Percentiles rank a stretch among this genome's conserved stretches.
Evolutionary conservation across 192 early-diverging fungal genomes (phyloP).

Genomic region (Backusella morwellensis): DNA sequence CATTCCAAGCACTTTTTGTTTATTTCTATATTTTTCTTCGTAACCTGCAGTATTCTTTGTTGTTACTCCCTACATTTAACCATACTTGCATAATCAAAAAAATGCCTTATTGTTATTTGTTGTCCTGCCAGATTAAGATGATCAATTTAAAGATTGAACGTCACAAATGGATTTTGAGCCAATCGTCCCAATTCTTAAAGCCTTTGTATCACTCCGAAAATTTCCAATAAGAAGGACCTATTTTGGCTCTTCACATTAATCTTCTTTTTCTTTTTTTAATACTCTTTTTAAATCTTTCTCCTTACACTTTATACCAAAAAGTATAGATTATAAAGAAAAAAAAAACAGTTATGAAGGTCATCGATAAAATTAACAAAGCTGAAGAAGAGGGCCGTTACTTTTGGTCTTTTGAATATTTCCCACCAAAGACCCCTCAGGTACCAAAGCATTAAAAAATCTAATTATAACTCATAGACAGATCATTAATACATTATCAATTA

Average conservation of each 20-base stretch:
- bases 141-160: slow-evolving; percentile 4
- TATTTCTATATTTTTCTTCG: background rate
- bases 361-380: slow-evolving; percentile 63
- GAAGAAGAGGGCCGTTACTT: slow-evolving; percentile 47
- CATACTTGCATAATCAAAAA: background rate
- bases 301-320: background rate
- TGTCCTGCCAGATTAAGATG: background rate
- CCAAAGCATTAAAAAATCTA: background rate
- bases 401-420: slow-evolving; percentile 97
- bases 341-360: slow-evolving; percentile 59
- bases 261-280: background rate
- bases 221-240: background rate
- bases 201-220: background rate
- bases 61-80: background rate
- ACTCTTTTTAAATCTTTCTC: background rate
- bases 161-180: slow-evolving; percentile 3
- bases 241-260: slow-evolving; percentile 1
- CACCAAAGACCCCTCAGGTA: slow-evolving; percentile 92
- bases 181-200: background rate
- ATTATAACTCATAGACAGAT: background rate
- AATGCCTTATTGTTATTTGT: background rate
- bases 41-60: background rate
- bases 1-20: background rate
- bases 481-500: background rate
- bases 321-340: background rate